Conservation (phyloP, 495 filamentous ascomycete species). For the Neurospora tetrasperma region DNA sequence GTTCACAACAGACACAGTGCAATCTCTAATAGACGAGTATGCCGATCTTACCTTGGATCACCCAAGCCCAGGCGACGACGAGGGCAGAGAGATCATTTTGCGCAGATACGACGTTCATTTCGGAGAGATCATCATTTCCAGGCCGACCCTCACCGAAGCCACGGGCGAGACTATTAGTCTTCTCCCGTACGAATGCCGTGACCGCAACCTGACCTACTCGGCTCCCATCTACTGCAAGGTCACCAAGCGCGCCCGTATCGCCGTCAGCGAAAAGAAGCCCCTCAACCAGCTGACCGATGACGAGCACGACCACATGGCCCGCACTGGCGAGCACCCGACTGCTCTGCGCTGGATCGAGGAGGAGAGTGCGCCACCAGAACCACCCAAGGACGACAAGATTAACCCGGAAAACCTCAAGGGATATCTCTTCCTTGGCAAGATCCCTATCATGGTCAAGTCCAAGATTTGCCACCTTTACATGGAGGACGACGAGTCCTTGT, state of each 20-base stretch:
- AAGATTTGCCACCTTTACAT: constrained; percentile 82
- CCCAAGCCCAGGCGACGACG: constrained; percentile 58
- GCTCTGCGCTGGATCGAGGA: constrained; percentile 51
- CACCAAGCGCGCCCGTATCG: constrained; percentile 66
- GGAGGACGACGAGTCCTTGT: constrained; percentile 69
- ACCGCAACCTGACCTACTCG: constrained; percentile 92
- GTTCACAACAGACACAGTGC: constrained; percentile 84
- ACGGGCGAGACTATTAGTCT: constrained; percentile 76
- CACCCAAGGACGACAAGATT: background rate
- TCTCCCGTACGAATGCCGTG: constrained; percentile 82
- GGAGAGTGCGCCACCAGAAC: constrained; percentile 26
- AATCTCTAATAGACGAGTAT: constrained; percentile 84
- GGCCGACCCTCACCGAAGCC: constrained; percentile 81
- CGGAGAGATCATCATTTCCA: constrained; percentile 69
- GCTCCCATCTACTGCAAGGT: constrained; percentile 82
- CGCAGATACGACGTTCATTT: constrained; percentile 92
- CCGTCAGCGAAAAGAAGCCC: constrained; percentile 59
- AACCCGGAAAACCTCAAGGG: constrained; percentile 26
- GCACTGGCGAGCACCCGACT: constrained; percentile 40
- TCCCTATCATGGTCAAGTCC: constrained; percentile 96
- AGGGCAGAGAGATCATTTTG: constrained; percentile 64
- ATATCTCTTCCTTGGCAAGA: constrained; percentile 74
- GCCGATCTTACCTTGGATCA: constrained; percentile 81
- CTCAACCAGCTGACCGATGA: constrained; percentile 53
- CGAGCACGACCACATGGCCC: constrained; percentile 38